A percentile compares a stretch with the other conserved stretches of the same genome.
These are phyloP conservation scores for Anisodus acutangulus DNA, from an alignment of 257 asterid species.

Conservation along the genomic window DNA sequence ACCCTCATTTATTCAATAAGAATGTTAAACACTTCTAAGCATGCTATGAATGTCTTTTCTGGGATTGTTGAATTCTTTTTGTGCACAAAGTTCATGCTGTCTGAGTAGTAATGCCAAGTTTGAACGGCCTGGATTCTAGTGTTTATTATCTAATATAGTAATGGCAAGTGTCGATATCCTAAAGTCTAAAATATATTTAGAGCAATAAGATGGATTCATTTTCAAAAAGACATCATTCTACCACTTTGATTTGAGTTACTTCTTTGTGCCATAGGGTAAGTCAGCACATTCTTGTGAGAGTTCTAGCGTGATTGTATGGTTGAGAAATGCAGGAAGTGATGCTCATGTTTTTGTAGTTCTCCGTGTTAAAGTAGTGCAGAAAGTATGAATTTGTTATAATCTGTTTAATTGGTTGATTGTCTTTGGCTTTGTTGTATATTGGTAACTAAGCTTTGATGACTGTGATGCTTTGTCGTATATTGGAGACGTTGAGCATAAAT, in stretches of 20 bases:
- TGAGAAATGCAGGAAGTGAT: not conserved
- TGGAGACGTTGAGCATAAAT: not conserved
- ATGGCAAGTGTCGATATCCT: not conserved
- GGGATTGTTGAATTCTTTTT: not conserved
- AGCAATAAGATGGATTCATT: not conserved
- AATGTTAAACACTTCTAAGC: not conserved
- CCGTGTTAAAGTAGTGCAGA: not conserved
- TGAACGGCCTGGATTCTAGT: not conserved
- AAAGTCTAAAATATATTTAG: not conserved
- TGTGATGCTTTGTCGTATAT: not conserved
- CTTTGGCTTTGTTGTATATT: not conserved
- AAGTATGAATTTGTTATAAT: not conserved
- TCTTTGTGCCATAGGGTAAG: not conserved
- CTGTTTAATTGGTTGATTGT: not conserved
- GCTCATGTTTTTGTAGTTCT: not conserved
- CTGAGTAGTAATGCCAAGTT: not conserved
- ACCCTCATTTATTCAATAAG: not conserved
- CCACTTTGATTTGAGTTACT: constrained; percentile 24
- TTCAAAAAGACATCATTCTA: not conserved
- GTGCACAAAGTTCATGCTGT: not conserved
- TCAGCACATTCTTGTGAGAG: not conserved
- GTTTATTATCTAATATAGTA: not conserved
- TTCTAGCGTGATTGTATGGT: not conserved
- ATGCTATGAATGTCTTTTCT: not conserved
- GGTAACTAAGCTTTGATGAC: not conserved